phyloP scores from a whole-genome alignment of 2,329 filamentous ascomycete genomes.

The Madurella fahalii region DNA sequence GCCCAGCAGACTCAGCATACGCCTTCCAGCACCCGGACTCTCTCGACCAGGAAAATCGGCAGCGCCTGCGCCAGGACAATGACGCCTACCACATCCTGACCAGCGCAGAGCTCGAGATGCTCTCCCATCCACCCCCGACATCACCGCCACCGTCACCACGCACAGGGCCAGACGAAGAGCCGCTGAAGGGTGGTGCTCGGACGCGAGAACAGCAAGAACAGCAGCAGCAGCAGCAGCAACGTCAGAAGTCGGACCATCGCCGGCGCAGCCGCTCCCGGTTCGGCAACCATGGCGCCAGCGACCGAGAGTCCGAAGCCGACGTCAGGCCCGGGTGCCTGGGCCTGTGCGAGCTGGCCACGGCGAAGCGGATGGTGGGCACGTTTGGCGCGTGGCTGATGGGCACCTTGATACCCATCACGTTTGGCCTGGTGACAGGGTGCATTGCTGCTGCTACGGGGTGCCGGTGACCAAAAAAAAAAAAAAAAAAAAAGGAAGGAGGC shows the following conservation, averaged over 20 bases:
- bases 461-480: too few relatives aligned
- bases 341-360: constrained; percentile 9
- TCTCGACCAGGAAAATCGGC: too few relatives aligned
- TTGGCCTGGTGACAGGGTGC: constrained; percentile 4
- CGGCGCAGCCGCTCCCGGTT: neutral
- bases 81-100: constrained; percentile 11
- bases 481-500: too few relatives aligned
- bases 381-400: constrained; percentile 17
- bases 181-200: too few relatives aligned
- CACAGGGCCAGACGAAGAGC: too few relatives aligned
- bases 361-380: neutral
- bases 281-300: neutral
- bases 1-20: too few relatives aligned
- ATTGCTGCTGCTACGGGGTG: neutral
- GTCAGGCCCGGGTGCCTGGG: constrained; percentile 3
- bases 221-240: too few relatives aligned
- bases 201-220: too few relatives aligned
- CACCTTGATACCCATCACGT: constrained; percentile 8
- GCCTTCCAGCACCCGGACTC: too few relatives aligned
- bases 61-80: too few relatives aligned
- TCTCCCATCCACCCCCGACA: constrained; percentile 6
- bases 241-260: neutral
- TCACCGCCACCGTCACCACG: neutral
- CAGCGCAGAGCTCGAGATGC: constrained; percentile 11
- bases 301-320: neutral